Conservation (phyloP, 345 rosid species). For the Camelina neglecta region DNA sequence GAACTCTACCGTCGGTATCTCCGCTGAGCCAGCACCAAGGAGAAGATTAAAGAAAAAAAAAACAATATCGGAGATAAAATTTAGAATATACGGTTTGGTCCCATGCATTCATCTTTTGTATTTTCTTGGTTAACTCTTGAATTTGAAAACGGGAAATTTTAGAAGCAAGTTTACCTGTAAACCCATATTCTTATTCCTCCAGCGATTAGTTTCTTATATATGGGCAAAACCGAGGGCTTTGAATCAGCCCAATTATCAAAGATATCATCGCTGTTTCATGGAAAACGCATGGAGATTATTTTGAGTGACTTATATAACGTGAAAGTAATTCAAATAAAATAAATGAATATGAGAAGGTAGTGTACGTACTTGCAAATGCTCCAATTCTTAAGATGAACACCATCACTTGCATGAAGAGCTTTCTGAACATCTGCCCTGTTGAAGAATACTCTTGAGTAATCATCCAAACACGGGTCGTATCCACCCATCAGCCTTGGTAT, state of each 20-base stretch:
- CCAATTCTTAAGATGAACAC: conserved; percentile 67
- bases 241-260: conserved; percentile 58
- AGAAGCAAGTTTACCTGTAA: conserved; percentile 61
- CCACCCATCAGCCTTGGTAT: conserved; percentile 84
- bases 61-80: background rate
- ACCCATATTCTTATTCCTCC: conserved; percentile 85
- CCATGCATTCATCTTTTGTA: background rate
- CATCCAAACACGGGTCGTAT: conserved; percentile 85
- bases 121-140: background rate
- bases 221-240: conserved; percentile 68
- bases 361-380: conserved; percentile 78
- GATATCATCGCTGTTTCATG: conserved; percentile 50
- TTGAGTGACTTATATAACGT: no score
- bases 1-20: conserved; percentile 95
- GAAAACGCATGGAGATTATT: background rate
- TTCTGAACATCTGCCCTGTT: conserved; percentile 80
- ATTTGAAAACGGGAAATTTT: background rate
- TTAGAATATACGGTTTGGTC: background rate
- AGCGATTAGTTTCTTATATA: conserved; percentile 71
- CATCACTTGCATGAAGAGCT: conserved; percentile 85
- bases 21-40: conserved; percentile 55
- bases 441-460: conserved; percentile 68
- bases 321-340: background rate
- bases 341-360: conserved; percentile 22
- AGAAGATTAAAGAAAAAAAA: background rate